Evolutionary conservation across 164 flowering plant species (phyloP).

Genomic region (Chloranthus sessilifolius): DNA sequence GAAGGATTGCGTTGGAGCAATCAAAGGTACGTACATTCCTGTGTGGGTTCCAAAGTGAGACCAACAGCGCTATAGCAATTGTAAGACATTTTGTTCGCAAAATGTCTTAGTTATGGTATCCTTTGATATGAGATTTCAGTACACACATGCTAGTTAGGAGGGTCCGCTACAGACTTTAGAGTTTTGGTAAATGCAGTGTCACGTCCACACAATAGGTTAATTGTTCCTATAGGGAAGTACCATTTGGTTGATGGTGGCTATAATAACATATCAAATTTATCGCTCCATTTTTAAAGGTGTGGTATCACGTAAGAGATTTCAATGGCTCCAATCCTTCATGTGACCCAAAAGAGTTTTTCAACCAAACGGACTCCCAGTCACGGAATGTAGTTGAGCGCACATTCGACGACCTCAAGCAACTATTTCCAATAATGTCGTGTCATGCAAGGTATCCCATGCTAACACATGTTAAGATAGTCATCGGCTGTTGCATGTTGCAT

Average conservation of each 20-base stretch:
- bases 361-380: constrained; percentile 63
- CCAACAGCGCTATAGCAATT: constrained; percentile 64
- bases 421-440: constrained; percentile 70
- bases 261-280: constrained; percentile 52
- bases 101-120: constrained; percentile 81
- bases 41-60: constrained; percentile 76
- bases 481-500: constrained; percentile 76
- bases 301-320: constrained; percentile 48
- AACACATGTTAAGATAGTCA: constrained; percentile 70
- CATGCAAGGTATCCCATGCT: constrained; percentile 68
- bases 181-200: too few species aligned
- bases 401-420: constrained; percentile 42
- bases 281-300: constrained; percentile 54
- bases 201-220: too few species aligned
- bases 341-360: constrained; percentile 64
- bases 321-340: constrained; percentile 58
- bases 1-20: constrained; percentile 79
- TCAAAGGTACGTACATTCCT: constrained; percentile 71
- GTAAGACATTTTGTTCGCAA: constrained; percentile 53
- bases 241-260: constrained; percentile 67
- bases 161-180: constrained; percentile 68
- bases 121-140: constrained; percentile 72
- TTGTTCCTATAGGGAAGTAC: constrained; percentile 60
- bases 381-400: constrained; percentile 42
- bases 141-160: constrained; percentile 83